phyloP scores from a whole-genome alignment of 225 moss, liverwort and hornwort genomes.

The Neckera pumila region DNA sequence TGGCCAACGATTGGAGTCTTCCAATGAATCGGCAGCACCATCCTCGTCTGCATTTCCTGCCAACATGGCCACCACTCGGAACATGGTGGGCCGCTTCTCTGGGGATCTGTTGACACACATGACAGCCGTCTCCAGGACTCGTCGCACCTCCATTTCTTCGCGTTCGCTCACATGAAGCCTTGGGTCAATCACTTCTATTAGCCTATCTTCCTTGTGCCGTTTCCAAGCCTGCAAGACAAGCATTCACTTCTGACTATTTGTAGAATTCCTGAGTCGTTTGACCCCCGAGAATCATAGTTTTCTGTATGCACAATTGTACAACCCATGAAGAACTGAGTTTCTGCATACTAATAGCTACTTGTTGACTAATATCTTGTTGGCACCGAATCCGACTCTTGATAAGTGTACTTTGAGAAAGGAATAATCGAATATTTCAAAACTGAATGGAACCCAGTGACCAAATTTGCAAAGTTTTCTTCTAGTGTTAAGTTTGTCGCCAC shows the following conservation, averaged over 20 bases:
- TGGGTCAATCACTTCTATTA: background rate
- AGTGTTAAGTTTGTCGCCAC: background rate
- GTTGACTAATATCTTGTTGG: too few species aligned
- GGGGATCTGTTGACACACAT: background rate
- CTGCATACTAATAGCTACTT: background rate
- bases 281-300: background rate
- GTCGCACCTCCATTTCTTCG: background rate
- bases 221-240: background rate
- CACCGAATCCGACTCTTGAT: too few species aligned
- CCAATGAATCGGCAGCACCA: background rate
- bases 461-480: background rate
- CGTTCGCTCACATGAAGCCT: background rate
- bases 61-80: background rate
- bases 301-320: too few species aligned
- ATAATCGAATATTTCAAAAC: background rate
- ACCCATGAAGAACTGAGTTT: background rate
- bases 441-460: background rate
- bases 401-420: background rate
- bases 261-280: background rate
- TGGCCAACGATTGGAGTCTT: background rate
- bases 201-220: background rate
- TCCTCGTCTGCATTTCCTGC: background rate
- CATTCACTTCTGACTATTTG: background rate
- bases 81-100: slow-evolving; percentile 5
- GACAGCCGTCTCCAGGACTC: background rate